phyloP scores from a whole-genome alignment of 140 eudicot genomes.

The Bidens hawaiensis region DNA sequence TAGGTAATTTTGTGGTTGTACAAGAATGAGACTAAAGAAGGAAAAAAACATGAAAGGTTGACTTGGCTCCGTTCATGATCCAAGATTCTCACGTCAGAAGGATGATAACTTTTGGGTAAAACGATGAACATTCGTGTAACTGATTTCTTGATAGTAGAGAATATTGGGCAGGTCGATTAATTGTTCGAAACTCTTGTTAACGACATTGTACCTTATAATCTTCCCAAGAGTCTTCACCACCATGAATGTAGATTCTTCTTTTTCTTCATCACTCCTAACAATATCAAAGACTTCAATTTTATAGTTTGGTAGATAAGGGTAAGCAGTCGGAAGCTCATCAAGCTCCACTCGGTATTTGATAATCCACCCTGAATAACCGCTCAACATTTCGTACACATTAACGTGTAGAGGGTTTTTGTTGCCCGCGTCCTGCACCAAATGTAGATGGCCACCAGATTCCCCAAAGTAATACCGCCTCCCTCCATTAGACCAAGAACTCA shows the following conservation, averaged over 20 bases:
- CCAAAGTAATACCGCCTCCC: conserved; percentile 15
- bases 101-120: no score
- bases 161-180: no score
- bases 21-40: no score
- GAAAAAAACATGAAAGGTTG: no score
- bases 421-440: not conserved
- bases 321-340: not conserved
- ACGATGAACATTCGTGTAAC: no score
- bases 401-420: not conserved
- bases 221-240: conserved; percentile 10
- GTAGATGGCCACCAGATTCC: conserved; percentile 15
- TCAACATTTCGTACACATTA: conserved; percentile 35
- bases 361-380: conserved; percentile 32
- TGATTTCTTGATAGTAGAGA: no score
- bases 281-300: conserved; percentile 1
- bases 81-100: no score
- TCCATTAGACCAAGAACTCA: no score
- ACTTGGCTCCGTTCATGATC: no score
- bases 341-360: conserved; percentile 34
- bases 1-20: no score
- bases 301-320: not conserved
- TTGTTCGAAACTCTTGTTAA: conserved; percentile 2
- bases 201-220: conserved; percentile 13
- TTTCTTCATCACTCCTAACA: conserved; percentile 17
- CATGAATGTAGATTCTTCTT: conserved; percentile 23